A percentile compares a stretch with the other conserved stretches of the same genome.
Evolutionary conservation across 2,329 filamentous ascomycete genomes (phyloP).

Genomic region (Nemania sp.): DNA sequence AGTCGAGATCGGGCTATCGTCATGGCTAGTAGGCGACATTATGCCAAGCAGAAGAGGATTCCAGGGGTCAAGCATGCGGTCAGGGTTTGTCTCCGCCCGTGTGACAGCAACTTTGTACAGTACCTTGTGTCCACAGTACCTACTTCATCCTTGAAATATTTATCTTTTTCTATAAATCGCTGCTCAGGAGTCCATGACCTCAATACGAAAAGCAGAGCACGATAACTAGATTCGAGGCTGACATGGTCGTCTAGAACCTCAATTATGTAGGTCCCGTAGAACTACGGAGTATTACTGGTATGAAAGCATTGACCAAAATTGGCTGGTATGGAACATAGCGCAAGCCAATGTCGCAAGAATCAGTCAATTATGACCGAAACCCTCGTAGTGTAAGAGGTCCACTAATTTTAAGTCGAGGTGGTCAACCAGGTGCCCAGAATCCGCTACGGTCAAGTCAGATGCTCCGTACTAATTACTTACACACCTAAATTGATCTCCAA

Average conservation of each 20-base stretch:
- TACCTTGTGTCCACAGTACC: neutral
- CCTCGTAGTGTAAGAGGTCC: too few species aligned
- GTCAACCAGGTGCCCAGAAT: too few species aligned
- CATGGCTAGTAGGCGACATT: neutral
- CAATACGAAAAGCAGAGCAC: slow-evolving; percentile 14
- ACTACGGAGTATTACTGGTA: too few species aligned
- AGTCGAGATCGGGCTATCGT: neutral
- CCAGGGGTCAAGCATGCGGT: neutral
- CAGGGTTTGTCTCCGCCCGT: neutral
- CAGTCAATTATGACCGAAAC: too few species aligned
- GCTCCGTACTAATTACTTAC: too few species aligned
- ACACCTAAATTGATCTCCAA: too few species aligned
- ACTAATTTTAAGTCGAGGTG: too few species aligned
- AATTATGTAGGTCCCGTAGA: too few species aligned
- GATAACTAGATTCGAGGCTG: slow-evolving; percentile 16
- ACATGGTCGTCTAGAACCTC: slow-evolving; percentile 23
- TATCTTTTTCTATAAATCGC: neutral
- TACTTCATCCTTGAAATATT: neutral
- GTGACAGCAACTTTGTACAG: neutral
- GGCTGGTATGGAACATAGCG: too few species aligned
- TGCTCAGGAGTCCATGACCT: neutral
- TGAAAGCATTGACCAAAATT: too few species aligned
- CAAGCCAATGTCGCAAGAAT: too few species aligned
- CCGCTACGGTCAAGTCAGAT: too few species aligned
- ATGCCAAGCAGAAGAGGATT: neutral